Evolutionary conservation across 768 basidiomycete genomes (phyloP), one percentile per base, ranked within the genome.

Genomic region (Amanita pseudoporphyria): DNA sequence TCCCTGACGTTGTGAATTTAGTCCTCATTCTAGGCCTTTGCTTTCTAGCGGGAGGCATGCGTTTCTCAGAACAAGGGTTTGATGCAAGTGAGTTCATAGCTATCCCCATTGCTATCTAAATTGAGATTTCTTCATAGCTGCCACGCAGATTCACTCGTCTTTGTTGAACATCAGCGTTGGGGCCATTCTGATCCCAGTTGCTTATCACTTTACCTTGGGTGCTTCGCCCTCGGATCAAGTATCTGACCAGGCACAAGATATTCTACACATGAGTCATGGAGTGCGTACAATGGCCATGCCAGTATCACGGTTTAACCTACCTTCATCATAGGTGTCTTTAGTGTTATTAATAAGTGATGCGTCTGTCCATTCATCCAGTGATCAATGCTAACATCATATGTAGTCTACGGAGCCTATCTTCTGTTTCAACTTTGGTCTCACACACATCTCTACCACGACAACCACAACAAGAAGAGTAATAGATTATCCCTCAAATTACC

Each of bases 11-110:
- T 45, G 43, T 35, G 31, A 41, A 14, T 42, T 16, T 16, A 89
- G 87, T 93, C 1, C 77, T 93, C 35, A 87, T 92, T 14, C 74
- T 91, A 9, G 89, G 89, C 14, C 78, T 91, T 64, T 87, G 86
- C 56, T 87, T 90, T 65, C 84, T 91, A 53, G 88, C 87, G 0
- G 87, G 88, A 12, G 87, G 87, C 0, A 58, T 81, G 54, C 74
- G 77, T 12, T 90, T 82, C 55, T 79, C 83, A 2, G 85, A 90
- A 58, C 88, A 90, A 62, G 83, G 77, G 1, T 88, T 88, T 53
- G 81, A 86, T 53, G 62, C 72, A 3, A 81, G 87, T 88, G 57
- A 47, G 80, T 39, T 24, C 10, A 7, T 12, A 18, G 31, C 2
- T 42, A 46, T 7, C 53, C 0, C 31, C 18, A 4, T 19, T 13